Base-by-base conservation (phyloP, 2,329 filamentous ascomycete genomes). In the Decorospora gaudefroyi region DNA sequence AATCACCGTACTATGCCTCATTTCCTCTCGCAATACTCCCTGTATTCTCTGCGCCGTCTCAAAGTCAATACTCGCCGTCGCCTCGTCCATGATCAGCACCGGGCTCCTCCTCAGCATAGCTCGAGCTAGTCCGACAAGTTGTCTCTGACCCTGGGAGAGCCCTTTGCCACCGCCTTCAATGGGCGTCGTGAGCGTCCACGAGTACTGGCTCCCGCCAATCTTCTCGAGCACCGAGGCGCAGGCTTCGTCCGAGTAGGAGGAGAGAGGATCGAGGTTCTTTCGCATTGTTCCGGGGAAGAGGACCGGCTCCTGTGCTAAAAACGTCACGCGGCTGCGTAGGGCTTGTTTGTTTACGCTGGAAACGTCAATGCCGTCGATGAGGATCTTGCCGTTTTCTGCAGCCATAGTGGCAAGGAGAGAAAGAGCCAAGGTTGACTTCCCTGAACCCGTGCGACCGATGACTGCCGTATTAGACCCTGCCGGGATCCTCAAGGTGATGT, bases 391-490 rank as follows among this genome's bases (percentile, higher is more conserved):
- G 2, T 66, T 71, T 26, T 77, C 73, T 0, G 82, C 79, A 0
- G 74, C 61, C 10, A 83, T 74, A 9, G 65, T 66, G 7, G 77
- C 81, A 0, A 86, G 76, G 1, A 86, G 71, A 0, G 80, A 75
- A 1, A 85, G 69, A 0, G 83, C 82, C 1, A 92, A 78, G 0
- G 89, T 95, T 36, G 85, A 90, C 69, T 95, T 95, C 3, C 90
- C 90, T 4, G 86, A 90, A 1, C 69, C 69, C 0, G 89, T 95
- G 7, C 89, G 82, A 2, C 90, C 90, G 8, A 91, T 86, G 13
- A 95, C 78, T 0, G 88, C 89, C 1, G 88, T 88, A 36, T 86
- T 85, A 40, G 87, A 86, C 1, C 89, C 88, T 0, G 85, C 86
- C 13, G 87, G 87, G 38, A 96, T 89, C 1, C 77, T 81, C 49